A percentile compares a stretch with the other conserved stretches of the same genome.
These are phyloP conservation scores for Candida pseudoviswanathii DNA, from an alignment of 1,139 yeast species.

Conservation along the genomic window DNA sequence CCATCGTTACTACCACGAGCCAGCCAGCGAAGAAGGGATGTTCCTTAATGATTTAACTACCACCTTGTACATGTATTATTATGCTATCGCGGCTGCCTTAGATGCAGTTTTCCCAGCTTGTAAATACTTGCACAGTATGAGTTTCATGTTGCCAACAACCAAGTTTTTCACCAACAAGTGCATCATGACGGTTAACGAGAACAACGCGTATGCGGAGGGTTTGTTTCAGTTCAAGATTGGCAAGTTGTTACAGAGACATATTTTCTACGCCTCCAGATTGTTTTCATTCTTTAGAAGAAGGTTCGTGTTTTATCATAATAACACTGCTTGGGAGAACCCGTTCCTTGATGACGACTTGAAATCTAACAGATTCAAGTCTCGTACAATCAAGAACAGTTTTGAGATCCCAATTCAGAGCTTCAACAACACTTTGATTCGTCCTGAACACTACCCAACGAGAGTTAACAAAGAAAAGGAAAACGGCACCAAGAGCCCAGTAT, in stretches of 20 bases:
- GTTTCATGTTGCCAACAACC: constrained; percentile 23
- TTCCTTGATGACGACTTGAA: constrained; percentile 13
- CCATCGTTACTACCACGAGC: background rate
- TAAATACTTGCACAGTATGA: constrained; percentile 25
- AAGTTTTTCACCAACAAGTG: constrained; percentile 16
- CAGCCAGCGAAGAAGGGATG: constrained; percentile 13
- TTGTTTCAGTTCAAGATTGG: constrained; percentile 15
- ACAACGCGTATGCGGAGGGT: constrained; percentile 16
- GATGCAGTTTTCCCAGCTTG: constrained; percentile 30
- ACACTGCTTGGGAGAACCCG: constrained; percentile 24
- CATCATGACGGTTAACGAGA: constrained; percentile 17
- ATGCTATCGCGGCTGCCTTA: constrained; percentile 26
- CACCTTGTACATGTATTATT: constrained; percentile 28
- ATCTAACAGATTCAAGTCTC: constrained; percentile 18
- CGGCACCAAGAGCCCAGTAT: constrained; percentile 11
- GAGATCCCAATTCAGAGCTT: constrained; percentile 32
- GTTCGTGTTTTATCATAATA: constrained; percentile 20
- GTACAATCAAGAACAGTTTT: constrained; percentile 20
- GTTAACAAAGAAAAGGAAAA: constrained; percentile 1
- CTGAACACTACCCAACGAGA: constrained; percentile 34
- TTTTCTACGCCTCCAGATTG: constrained; percentile 28
- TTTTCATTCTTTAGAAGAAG: constrained; percentile 30
- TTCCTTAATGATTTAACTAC: constrained; percentile 22
- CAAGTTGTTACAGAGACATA: constrained; percentile 27
- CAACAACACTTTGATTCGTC: constrained; percentile 31